A percentile compares a stretch with the other conserved stretches of the same genome.
phyloP scores from a whole-genome alignment of 2,329 filamentous ascomycete species.

The Ascosphaera aggregata region DNA sequence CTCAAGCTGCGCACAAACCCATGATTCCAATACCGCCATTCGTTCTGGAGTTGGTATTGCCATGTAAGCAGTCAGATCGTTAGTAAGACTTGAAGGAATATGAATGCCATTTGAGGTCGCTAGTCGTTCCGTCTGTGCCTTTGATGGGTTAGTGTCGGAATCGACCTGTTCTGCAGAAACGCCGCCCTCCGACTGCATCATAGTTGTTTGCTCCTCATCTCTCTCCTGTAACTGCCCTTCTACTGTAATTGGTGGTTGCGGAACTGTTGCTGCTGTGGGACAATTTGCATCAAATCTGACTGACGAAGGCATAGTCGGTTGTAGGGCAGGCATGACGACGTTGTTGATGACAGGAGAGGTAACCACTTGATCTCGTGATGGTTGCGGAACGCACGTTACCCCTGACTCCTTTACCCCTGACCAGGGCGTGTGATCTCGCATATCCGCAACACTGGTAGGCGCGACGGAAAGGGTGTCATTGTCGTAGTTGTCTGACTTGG shows the following conservation, averaged over 20 bases:
- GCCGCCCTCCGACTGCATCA: too few species aligned
- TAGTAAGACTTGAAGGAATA: background rate
- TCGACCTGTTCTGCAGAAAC: too few species aligned
- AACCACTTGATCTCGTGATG: background rate
- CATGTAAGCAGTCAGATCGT: conserved; percentile 13
- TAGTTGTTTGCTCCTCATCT: too few species aligned
- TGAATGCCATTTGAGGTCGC: background rate
- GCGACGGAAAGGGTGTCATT: too few species aligned
- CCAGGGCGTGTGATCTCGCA: too few species aligned
- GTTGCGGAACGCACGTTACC: background rate
- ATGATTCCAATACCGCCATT: conserved; percentile 14
- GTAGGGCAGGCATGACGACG: background rate
- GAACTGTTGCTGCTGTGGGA: too few species aligned
- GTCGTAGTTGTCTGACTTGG: background rate
- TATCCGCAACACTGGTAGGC: too few species aligned
- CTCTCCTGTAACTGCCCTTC: too few species aligned
- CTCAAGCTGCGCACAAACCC: conserved; percentile 19
- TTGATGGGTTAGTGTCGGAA: background rate
- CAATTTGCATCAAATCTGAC: too few species aligned
- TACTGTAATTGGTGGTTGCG: too few species aligned
- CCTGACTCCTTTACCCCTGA: conserved; percentile 1
- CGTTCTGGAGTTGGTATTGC: conserved; percentile 12
- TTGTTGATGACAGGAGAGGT: background rate
- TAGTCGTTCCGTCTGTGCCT: background rate
- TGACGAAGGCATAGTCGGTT: too few species aligned